Evolutionary conservation across 1,284 basidiomycete species (phyloP).

Genomic region (Tranzscheliella williamsii): DNA sequence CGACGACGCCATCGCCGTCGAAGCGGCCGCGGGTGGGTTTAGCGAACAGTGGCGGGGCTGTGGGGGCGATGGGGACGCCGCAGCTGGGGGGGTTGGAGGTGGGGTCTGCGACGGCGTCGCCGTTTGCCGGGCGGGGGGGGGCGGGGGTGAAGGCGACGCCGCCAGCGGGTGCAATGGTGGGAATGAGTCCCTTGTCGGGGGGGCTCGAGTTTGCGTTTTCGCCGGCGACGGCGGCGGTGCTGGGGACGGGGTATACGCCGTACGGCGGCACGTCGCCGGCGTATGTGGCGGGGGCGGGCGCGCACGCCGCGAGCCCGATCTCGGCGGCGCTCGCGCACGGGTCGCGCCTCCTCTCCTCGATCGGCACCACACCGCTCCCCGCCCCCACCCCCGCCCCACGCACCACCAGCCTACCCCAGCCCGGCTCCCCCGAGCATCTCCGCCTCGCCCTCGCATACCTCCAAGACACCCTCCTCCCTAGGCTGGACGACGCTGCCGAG

Average conservation of each 20-base stretch:
- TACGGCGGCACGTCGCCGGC: conserved; percentile 31
- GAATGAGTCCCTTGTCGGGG: too few species aligned
- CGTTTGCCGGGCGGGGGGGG: too few species aligned
- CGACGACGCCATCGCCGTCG: conserved; percentile 25
- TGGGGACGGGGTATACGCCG: too few species aligned
- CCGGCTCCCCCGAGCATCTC: conserved; percentile 16
- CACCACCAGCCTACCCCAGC: conserved; percentile 1
- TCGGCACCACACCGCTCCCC: conserved; percentile 11
- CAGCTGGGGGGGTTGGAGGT: too few species aligned
- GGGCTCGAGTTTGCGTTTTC: too few species aligned
- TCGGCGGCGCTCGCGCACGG: conserved; percentile 25
- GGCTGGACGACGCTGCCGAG: conserved; percentile 17
- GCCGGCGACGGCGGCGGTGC: too few species aligned
- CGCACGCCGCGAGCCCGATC: conserved; percentile 10
- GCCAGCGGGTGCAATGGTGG: too few species aligned
- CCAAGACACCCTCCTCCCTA: conserved; percentile 9
- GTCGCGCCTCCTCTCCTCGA: conserved; percentile 6
- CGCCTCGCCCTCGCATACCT: conserved; percentile 4
- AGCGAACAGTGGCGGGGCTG: too few species aligned
- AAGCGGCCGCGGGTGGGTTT: conserved; percentile 27
- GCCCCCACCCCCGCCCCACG: neutral
- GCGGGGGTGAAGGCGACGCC: too few species aligned
- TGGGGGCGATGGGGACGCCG: too few species aligned
- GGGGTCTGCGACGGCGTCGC: too few species aligned
- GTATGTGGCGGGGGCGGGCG: conserved; percentile 1